Base-by-base conservation (phyloP, 441 rosid species). In the Adansonia rubrostipa region DNA sequence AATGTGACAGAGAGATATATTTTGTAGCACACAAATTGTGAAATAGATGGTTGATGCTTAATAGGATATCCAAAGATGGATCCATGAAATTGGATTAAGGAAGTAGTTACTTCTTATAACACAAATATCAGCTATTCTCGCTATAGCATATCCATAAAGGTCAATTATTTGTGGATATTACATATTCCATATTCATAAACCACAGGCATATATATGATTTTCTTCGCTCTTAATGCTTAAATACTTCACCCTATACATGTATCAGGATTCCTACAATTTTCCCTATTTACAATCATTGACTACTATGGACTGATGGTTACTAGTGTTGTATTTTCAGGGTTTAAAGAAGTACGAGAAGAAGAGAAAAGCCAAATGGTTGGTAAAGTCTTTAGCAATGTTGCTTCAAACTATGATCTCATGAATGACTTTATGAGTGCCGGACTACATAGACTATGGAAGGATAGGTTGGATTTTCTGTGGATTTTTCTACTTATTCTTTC, bases 371-470 rank as follows among this genome's bases (percentile, higher is more conserved):
- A 79, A 80, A 22, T 96, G 91, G 98, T 96, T 80, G 89, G 95
- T 78, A 82, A 90, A 60, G 99, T 96, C 13, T 94, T 96, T 87
- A 93, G 86, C 75, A 96, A 81, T 42, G 97, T 94, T 70, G 98
- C 99, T 78, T 89, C 97, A 4, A 96, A 84, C 81, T 96, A 96
- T 78, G 99, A 96, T 88, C 89, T 93, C 74, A 96, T 96, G 99
- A 96, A 96, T 83, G 98, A 96, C 89, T 76, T 96, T 44, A 96
- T 96, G 99, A 96, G 97, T 54, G 97, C 85, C 19, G 98, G 99
- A 47, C 82, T 94, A 80, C 99, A 96, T 82, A 87, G 98, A 80
- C 83, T 94, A 36, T 96, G 98, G 99, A 96, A 96, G 84, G 99
- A 96, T 82, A 94, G 98, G 99, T 96, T 76, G 74, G 84, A 61